Conservation (phyloP, 164 flowering plant genomes). For the Dillenia turbinata region DNA sequence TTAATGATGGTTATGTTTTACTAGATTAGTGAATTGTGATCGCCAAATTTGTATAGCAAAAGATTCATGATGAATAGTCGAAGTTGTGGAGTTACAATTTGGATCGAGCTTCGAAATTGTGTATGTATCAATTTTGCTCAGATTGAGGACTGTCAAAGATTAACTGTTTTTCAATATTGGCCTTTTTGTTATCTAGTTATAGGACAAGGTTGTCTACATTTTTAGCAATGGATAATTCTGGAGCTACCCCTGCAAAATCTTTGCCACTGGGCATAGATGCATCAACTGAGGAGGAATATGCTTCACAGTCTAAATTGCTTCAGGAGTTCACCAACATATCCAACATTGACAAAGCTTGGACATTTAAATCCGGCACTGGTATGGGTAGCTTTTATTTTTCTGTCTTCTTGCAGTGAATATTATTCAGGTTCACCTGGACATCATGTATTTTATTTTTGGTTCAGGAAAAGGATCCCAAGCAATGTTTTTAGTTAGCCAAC, state of each 20-base stretch:
- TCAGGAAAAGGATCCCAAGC: slow-evolving; percentile 63
- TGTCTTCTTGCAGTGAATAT: no score
- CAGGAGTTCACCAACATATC: slow-evolving; percentile 60
- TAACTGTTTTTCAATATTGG: no score
- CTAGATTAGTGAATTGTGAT: no score
- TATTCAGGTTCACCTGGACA: background rate
- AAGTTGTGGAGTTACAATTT: no score
- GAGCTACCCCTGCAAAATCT: slow-evolving; percentile 29
- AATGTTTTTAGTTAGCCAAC: slow-evolving; percentile 72
- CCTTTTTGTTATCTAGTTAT: no score
- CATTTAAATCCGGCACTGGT: slow-evolving; percentile 58
- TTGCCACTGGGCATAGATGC: slow-evolving; percentile 42
- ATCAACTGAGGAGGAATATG: slow-evolving; percentile 59
- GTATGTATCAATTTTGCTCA: no score
- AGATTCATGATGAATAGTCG: no score
- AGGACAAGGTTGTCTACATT: slow-evolving; percentile 23
- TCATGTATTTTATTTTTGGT: background rate
- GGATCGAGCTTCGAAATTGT: no score
- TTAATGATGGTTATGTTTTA: no score
- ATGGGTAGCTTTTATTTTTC: slow-evolving; percentile 8
- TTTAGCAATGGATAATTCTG: slow-evolving; percentile 45
- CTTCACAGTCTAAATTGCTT: slow-evolving; percentile 60
- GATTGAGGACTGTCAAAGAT: no score
- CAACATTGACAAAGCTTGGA: slow-evolving; percentile 80
- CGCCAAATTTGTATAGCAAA: no score